Evolutionary conservation across 2,329 filamentous ascomycete genomes (phyloP).

Genomic region (Neurospora sp.): DNA sequence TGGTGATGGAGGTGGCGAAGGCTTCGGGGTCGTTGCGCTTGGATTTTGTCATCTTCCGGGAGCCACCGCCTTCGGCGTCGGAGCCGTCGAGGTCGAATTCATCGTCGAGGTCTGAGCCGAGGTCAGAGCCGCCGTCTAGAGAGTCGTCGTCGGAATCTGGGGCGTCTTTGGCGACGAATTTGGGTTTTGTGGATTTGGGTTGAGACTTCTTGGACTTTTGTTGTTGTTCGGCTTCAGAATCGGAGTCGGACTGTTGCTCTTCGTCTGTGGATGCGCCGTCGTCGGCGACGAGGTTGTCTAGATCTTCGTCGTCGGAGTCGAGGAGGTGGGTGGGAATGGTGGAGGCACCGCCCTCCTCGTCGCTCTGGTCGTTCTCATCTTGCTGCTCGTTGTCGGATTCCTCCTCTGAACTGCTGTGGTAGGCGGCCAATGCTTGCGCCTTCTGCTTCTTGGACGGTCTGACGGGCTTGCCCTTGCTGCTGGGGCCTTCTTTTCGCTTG

Average conservation of each 20-base stretch:
- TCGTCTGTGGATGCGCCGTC: conserved; percentile 30
- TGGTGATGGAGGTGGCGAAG: conserved; percentile 87
- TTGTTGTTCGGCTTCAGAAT: conserved; percentile 22
- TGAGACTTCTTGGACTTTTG: conserved; percentile 19
- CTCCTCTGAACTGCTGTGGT: conserved; percentile 43
- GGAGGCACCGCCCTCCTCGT: conserved; percentile 32
- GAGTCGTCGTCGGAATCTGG: conserved; percentile 22
- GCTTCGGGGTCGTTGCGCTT: conserved; percentile 89
- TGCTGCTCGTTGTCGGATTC: conserved; percentile 15
- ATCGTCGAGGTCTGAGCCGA: conserved; percentile 26
- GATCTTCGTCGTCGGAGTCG: conserved; percentile 47
- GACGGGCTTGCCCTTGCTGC: conserved; percentile 22
- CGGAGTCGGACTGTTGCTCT: conserved; percentile 21
- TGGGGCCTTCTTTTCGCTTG: conserved; percentile 26
- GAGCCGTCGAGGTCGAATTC: conserved; percentile 25
- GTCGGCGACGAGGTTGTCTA: conserved; percentile 43
- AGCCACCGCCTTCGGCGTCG: conserved; percentile 27
- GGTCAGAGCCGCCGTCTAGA: conserved; percentile 26
- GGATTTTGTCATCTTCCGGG: conserved; percentile 38
- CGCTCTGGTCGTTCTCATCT: conserved; percentile 7
- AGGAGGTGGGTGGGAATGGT: conserved; percentile 37
- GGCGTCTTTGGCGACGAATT: conserved; percentile 22
- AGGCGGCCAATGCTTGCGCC: conserved; percentile 37
- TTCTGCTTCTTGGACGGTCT: conserved; percentile 42
- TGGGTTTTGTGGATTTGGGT: conserved; percentile 14